Evolutionary conservation across 75 land plant species (phyloP), one percentile per base, ranked within the genome.

Genomic region (Ceratopteris richardii): DNA sequence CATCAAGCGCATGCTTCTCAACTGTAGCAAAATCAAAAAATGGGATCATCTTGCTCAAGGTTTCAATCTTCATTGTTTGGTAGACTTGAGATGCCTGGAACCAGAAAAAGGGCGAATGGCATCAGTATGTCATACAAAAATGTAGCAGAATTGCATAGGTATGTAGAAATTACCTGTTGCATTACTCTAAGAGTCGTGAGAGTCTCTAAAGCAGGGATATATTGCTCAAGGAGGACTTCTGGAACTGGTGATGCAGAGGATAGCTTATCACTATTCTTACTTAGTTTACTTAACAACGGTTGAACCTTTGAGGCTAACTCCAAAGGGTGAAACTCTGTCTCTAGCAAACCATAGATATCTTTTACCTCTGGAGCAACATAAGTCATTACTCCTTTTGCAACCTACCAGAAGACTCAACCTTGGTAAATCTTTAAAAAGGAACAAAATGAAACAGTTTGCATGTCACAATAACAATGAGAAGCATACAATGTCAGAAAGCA

Each of bases 61-160:
- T 68, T 1, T 72, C 69, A 30, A 93, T 85, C 60, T 78, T 82
- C 78, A 93, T 82, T 0, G 87, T 84, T 56, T 85, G 82, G 61
- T 87, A 93, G 2, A 88, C 87, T 53, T 81, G 87, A 31, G 98
- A 93, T 21, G 77, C 96, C 95, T 93, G 90, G 41, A 72, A 31
- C 56, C 26, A 17, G 22, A 59, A 25, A 61, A 24, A 0, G 33
- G 24, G 39, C 5, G 33, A 61, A 22, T 51, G 25, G 39, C 31
- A 33, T 39, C 23, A 40, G 13, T 14, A 40, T 12, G 44, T 29
- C 11, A 13, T 19, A 39, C 9, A 30, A 59, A 24, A 10, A 6
- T 27, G 29, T 56, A 6, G 29, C 23, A 25, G 5, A 27, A 56
- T 16, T 23, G 9, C 37, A 4, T 3, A 4, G 9, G 9, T 33